These are phyloP conservation scores for Letharia columbiana DNA, from an alignment of 495 filamentous ascomycete genomes.

Conservation along the genomic window DNA sequence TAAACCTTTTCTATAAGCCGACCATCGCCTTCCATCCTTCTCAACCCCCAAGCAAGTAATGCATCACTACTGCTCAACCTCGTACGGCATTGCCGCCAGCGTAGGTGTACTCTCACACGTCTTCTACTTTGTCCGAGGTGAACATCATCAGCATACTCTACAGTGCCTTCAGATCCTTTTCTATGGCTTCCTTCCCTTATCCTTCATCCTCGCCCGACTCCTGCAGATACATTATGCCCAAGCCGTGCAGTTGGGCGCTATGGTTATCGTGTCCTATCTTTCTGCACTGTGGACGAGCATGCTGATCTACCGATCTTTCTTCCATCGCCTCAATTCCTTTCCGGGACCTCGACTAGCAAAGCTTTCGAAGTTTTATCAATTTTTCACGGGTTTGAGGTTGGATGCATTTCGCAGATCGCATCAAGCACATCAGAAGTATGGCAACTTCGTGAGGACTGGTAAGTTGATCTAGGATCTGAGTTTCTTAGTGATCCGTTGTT, in stretches of 20 bases:
- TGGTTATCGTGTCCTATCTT: conserved; percentile 24
- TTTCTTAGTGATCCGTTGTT: not conserved
- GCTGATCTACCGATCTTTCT: conserved; percentile 31
- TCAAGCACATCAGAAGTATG: conserved; percentile 39
- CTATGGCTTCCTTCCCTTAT: conserved; percentile 8
- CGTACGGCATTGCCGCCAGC: conserved; percentile 1
- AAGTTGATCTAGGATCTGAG: not conserved
- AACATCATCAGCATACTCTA: conserved; percentile 32
- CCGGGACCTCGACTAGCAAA: conserved; percentile 33
- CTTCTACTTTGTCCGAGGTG: conserved; percentile 30
- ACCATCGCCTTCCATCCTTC: not conserved
- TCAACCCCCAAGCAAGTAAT: not conserved
- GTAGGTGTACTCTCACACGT: conserved; percentile 24
- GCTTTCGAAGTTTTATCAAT: conserved; percentile 31
- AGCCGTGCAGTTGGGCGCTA: conserved; percentile 6
- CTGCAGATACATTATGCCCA: conserved; percentile 4
- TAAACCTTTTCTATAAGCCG: not conserved
- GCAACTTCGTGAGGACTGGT: conserved; percentile 33
- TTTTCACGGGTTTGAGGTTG: conserved; percentile 20
- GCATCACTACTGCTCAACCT: not conserved
- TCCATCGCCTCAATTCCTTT: conserved; percentile 32
- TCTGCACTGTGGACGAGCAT: conserved; percentile 32
- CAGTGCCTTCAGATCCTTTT: conserved; percentile 25
- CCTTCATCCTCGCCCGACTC: conserved; percentile 13
- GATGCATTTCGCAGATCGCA: conserved; percentile 31